Conservation (phyloP, 2,329 filamentous ascomycete species). For the Xylaria sp. region DNA sequence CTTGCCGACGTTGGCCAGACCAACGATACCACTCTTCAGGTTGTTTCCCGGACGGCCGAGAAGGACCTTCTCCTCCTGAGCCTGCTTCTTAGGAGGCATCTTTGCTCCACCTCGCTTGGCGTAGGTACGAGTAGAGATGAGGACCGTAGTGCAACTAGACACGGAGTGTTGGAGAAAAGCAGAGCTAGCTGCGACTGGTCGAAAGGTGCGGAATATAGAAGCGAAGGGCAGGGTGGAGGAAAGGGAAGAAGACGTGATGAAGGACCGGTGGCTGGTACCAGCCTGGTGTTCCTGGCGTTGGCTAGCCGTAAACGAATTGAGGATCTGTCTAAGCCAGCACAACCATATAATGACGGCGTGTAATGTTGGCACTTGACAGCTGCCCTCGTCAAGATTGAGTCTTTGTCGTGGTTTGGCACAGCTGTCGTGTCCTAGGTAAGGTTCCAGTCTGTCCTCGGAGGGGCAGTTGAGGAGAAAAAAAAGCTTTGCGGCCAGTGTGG, state of each 20-base stretch:
- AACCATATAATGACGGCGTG: slow-evolving; percentile 10
- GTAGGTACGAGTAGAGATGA: slow-evolving; percentile 58
- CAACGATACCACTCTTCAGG: slow-evolving; percentile 99
- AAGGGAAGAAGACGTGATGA: slow-evolving; percentile 49
- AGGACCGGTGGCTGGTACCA: slow-evolving; percentile 45
- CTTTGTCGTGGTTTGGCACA: slow-evolving; percentile 20
- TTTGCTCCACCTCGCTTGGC: slow-evolving; percentile 67
- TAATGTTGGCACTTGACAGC: slow-evolving; percentile 22
- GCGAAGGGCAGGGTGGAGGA: slow-evolving; percentile 48
- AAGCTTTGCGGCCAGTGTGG: slow-evolving; percentile 33
- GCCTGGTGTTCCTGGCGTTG: slow-evolving; percentile 34
- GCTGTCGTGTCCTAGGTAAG: slow-evolving; percentile 23
- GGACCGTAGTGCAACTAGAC: slow-evolving; percentile 52
- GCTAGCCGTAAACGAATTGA: slow-evolving; percentile 16
- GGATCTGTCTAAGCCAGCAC: slow-evolving; percentile 16
- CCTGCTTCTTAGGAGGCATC: slow-evolving; percentile 95
- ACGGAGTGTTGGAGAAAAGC: slow-evolving; percentile 55
- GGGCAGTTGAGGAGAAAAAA: slow-evolving; percentile 30
- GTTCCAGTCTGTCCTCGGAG: slow-evolving; percentile 11
- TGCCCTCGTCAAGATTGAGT: slow-evolving; percentile 17
- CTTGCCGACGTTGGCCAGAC: slow-evolving; percentile 98
- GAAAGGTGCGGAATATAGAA: slow-evolving; percentile 56
- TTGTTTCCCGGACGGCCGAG: slow-evolving; percentile 96
- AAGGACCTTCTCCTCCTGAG: slow-evolving; percentile 92
- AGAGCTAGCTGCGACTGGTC: slow-evolving; percentile 68